Evolutionary conservation across 176 grass and related monocot genomes (phyloP).

Genomic region (Pontederia paniculata): DNA sequence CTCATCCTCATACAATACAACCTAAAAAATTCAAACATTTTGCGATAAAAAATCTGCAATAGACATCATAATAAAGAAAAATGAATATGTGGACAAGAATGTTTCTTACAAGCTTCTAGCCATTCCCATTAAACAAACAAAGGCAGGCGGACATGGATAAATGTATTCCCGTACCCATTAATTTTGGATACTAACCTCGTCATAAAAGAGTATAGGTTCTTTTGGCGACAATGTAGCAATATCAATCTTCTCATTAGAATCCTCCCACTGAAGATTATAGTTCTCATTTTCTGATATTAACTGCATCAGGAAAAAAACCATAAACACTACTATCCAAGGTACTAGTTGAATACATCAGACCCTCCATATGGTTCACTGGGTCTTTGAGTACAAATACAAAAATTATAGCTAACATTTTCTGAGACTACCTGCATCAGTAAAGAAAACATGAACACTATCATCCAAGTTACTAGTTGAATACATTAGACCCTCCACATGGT

Average conservation of each 20-base stretch:
- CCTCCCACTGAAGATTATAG: constrained; percentile 48
- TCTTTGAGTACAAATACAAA: no score
- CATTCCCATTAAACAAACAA: no score
- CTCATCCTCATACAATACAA: constrained; percentile 94
- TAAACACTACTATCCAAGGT: background rate
- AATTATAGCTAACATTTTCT: constrained; percentile 30
- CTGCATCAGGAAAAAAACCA: constrained; percentile 28
- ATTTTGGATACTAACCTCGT: constrained; percentile 46
- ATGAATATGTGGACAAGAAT: no score
- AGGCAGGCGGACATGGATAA: no score
- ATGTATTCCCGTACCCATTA: background rate
- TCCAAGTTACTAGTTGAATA: background rate
- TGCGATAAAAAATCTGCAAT: background rate
- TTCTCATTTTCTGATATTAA: constrained; percentile 37
- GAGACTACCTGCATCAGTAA: constrained; percentile 36
- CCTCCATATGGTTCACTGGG: background rate
- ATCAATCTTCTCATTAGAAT: constrained; percentile 63
- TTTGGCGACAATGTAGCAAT: constrained; percentile 66
- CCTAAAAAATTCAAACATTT: constrained; percentile 30
- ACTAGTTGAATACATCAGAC: background rate
- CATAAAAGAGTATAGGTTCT: constrained; percentile 82
- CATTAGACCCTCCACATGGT: background rate
- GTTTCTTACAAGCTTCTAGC: no score
- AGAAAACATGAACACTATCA: background rate
- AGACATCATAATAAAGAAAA: constrained; percentile 3